Evolutionary conservation across 805 yeast genomes (phyloP).

Genomic region (Danielia oregonensis): DNA sequence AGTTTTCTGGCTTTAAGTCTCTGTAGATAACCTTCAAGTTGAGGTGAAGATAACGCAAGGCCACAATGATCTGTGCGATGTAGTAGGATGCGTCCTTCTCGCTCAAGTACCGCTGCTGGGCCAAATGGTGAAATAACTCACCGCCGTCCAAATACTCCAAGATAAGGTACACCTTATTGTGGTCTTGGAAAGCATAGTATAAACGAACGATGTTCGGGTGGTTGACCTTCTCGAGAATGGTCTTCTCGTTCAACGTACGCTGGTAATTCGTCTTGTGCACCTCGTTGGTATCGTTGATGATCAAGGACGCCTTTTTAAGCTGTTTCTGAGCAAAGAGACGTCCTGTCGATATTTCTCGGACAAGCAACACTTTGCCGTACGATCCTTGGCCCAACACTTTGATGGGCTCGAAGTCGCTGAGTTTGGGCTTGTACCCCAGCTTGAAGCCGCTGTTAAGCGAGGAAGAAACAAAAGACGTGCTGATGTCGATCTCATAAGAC

Average conservation of each 20-base stretch:
- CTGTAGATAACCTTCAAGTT: conserved; percentile 39
- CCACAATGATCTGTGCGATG: conserved; percentile 16
- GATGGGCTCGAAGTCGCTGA: conserved; percentile 66
- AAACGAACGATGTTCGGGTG: conserved; percentile 82
- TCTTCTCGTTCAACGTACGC: conserved; percentile 75
- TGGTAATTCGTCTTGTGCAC: conserved; percentile 43
- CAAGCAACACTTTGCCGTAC: conserved; percentile 81
- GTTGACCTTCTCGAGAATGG: conserved; percentile 59
- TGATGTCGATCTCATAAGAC: conserved; percentile 34
- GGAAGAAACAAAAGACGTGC: conserved; percentile 28
- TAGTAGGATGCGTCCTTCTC: conserved; percentile 17
- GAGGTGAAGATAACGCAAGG: conserved; percentile 16
- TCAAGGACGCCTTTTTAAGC: conserved; percentile 73
- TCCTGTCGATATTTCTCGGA: conserved; percentile 58
- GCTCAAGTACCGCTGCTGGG: conserved; percentile 24
- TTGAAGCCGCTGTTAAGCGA: conserved; percentile 11
- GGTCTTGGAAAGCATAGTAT: conserved; percentile 81
- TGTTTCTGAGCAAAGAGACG: conserved; percentile 84
- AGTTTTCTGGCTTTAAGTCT: conserved; percentile 44
- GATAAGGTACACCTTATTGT: conserved; percentile 66
- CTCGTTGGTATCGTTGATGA: conserved; percentile 40
- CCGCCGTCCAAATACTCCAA: conserved; percentile 88
- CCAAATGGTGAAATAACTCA: conserved; percentile 67
- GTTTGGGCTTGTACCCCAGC: conserved; percentile 10
- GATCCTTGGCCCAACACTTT: conserved; percentile 85